phyloP scores from a whole-genome alignment of 805 yeast species.

The Metschnikowia orientalis region DNA sequence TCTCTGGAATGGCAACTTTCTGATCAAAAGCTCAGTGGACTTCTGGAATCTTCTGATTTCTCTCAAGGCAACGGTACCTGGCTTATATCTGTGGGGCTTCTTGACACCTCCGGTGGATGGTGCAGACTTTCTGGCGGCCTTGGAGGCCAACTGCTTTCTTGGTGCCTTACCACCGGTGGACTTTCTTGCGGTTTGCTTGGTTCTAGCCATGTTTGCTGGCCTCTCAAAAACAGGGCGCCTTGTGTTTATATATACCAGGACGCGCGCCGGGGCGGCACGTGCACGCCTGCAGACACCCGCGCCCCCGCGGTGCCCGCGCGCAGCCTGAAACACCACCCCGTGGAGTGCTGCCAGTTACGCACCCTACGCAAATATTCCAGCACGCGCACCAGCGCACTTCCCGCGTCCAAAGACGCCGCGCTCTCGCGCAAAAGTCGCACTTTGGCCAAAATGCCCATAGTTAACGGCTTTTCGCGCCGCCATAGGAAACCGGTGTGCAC shows the following conservation, averaged over 20 bases:
- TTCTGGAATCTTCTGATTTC: constrained; percentile 47
- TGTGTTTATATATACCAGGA: constrained; percentile 4
- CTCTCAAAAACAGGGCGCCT: too few relatives aligned
- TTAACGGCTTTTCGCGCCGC: constrained; percentile 13
- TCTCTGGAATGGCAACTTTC: constrained; percentile 47
- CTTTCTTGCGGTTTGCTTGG: constrained; percentile 46
- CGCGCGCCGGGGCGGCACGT: background rate
- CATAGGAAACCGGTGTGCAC: constrained; percentile 8
- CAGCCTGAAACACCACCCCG: constrained; percentile 2
- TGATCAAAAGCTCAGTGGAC: constrained; percentile 43
- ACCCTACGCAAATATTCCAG: constrained; percentile 8
- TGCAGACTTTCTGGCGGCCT: constrained; percentile 47
- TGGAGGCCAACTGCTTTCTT: constrained; percentile 46
- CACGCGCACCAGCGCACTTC: constrained; percentile 10
- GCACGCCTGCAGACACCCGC: constrained; percentile 2
- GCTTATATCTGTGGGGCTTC: constrained; percentile 49
- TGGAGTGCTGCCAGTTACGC: constrained; percentile 12
- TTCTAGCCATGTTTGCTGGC: constrained; percentile 40
- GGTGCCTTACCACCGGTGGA: constrained; percentile 49
- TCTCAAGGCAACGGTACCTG: constrained; percentile 48
- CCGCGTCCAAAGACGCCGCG: constrained; percentile 6
- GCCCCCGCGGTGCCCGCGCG: constrained; percentile 1
- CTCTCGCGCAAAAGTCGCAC: constrained; percentile 5
- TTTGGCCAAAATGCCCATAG: constrained; percentile 12
- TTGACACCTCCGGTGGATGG: constrained; percentile 46